phyloP scores from a whole-genome alignment of 176 grass and related monocot genomes.

The Phyllostachys edulis region DNA sequence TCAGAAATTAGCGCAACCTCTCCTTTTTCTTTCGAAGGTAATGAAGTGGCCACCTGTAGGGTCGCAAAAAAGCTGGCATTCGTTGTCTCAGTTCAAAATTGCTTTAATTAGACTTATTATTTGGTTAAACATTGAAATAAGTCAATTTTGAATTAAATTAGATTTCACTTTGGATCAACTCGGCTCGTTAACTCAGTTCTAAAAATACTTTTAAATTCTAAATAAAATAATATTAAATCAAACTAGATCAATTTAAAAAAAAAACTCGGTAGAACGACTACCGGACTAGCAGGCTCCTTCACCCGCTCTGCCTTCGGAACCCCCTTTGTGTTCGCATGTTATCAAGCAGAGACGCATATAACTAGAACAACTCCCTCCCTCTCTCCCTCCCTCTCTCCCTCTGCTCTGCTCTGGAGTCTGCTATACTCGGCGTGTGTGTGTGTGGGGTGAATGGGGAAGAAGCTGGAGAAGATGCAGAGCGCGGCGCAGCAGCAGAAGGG shows the following conservation, averaged over 20 bases:
- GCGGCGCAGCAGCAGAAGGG: constrained; percentile 38
- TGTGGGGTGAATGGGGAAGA: constrained; percentile 10
- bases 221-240: too few species aligned
- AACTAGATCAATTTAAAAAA: too few species aligned
- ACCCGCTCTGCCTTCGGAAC: neutral
- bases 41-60: neutral
- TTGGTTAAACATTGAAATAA: too few species aligned
- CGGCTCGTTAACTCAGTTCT: too few species aligned
- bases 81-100: too few species aligned
- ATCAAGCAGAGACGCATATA: neutral
- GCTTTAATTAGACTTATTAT: too few species aligned
- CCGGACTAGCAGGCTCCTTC: constrained; percentile 13
- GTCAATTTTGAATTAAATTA: too few species aligned
- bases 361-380: neutral
- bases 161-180: too few species aligned
- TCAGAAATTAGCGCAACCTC: neutral
- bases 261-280: too few species aligned
- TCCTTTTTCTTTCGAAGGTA: neutral
- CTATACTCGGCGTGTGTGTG: neutral
- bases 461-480: constrained; percentile 23
- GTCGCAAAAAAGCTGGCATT: too few species aligned
- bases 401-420: neutral
- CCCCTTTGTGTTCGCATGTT: neutral
- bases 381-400: neutral
- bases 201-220: too few species aligned